phyloP scores from a whole-genome alignment of 306 rosid genomes.

The Corylus heterophylla region DNA sequence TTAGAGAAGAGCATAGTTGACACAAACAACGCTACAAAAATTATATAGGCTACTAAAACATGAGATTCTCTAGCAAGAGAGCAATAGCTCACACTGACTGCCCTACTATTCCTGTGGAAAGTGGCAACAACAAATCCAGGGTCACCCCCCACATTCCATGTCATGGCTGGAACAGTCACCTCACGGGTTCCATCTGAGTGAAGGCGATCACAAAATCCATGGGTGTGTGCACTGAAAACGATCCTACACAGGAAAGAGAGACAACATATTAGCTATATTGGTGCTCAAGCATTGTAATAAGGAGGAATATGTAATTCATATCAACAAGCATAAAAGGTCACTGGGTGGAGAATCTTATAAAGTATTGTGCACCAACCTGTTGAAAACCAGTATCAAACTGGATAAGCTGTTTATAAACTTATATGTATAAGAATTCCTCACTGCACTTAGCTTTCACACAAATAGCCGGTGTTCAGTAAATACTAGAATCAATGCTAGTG shows the following conservation, averaged over 20 bases:
- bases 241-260: conserved; percentile 43
- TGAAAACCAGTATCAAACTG: background rate
- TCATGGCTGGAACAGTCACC: conserved; percentile 68
- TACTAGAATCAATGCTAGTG: background rate
- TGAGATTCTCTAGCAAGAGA: conserved; percentile 67
- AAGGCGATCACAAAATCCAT: conserved; percentile 37
- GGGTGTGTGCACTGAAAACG: conserved; percentile 60
- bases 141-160: conserved; percentile 68
- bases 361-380: background rate
- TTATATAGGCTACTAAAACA: conserved; percentile 38
- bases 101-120: conserved; percentile 49
- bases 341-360: background rate
- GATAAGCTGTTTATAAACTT: background rate
- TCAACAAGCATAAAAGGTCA: background rate
- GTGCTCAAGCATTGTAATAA: background rate
- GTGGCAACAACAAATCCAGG: conserved; percentile 71
- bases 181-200: conserved; percentile 63
- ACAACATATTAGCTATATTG: conserved; percentile 9
- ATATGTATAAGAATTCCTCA: background rate
- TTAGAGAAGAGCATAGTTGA: conserved; percentile 13
- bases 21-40: conserved; percentile 32
- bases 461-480: background rate
- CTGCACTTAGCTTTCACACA: background rate
- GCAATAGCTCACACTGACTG: conserved; percentile 59
- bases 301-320: background rate